A percentile compares a stretch with the other conserved stretches of the same genome.
Conservation (phyloP, 495 filamentous ascomycete species). For the Penicillium psychrofluorescens region DNA sequence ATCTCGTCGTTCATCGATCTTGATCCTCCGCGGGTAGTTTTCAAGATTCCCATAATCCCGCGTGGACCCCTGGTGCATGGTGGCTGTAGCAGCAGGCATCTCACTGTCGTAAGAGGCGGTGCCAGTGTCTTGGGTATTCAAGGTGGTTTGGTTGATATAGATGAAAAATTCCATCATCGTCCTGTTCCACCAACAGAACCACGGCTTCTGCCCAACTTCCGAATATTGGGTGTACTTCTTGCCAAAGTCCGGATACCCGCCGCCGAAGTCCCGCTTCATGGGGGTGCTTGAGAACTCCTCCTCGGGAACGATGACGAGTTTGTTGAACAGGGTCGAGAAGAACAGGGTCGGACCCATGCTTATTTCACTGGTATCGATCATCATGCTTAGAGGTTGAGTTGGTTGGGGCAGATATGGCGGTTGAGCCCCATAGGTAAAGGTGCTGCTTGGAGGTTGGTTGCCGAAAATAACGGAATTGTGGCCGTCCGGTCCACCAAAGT, state of each 20-base stretch:
- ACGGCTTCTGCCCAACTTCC: constrained; percentile 59
- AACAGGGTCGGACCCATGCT: constrained; percentile 67
- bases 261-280: constrained; percentile 19
- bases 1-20: constrained; percentile 70
- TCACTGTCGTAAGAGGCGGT: constrained; percentile 11
- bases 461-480: constrained; percentile 21
- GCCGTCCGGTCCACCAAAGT: constrained; percentile 14
- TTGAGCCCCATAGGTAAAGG: constrained; percentile 67
- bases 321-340: constrained; percentile 66
- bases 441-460: constrained; percentile 20
- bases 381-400: constrained; percentile 48
- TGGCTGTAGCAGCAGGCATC: constrained; percentile 15
- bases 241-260: constrained; percentile 6
- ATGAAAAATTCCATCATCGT: constrained; percentile 78
- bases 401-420: constrained; percentile 46
- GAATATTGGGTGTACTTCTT: constrained; percentile 40
- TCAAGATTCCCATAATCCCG: constrained; percentile 14
- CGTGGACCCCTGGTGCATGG: constrained; percentile 5
- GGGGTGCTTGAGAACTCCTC: constrained; percentile 30
- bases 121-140: constrained; percentile 22
- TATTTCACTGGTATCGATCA: constrained; percentile 56
- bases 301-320: constrained; percentile 68
- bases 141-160: constrained; percentile 57
- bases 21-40: constrained; percentile 63
- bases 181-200: constrained; percentile 84